Conservation (phyloP, 805 yeast genomes). For the Ogataea nonfermentans region DNA sequence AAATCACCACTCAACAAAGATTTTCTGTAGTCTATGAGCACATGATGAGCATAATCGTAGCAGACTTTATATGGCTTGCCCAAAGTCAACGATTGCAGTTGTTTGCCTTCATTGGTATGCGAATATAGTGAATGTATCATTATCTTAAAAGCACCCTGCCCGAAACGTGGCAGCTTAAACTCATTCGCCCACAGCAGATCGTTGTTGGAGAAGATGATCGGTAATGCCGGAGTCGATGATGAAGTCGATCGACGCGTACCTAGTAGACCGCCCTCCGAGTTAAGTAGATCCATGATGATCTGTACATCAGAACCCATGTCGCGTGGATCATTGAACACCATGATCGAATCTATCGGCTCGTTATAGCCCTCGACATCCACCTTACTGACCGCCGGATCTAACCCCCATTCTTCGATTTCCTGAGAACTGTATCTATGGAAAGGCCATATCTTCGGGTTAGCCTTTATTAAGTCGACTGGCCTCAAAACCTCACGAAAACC, state of each 20-base stretch:
- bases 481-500: conserved; percentile 77
- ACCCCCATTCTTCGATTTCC: conserved; percentile 44
- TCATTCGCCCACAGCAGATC: conserved; percentile 89
- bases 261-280: conserved; percentile 57
- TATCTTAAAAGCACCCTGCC: conserved; percentile 84
- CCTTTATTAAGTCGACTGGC: conserved; percentile 66
- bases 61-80: conserved; percentile 84
- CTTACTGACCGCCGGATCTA: conserved; percentile 29
- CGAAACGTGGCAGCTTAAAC: conserved; percentile 74
- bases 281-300: conserved; percentile 67
- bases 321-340: conserved; percentile 86
- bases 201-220: conserved; percentile 76
- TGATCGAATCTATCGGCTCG: conserved; percentile 64
- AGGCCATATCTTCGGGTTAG: conserved; percentile 64
- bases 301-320: conserved; percentile 87
- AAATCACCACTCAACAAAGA: conserved; percentile 30
- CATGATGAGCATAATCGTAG: conserved; percentile 79
- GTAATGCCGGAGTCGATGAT: conserved; percentile 51
- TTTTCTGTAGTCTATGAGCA: conserved; percentile 54
- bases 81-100: conserved; percentile 54
- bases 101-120: conserved; percentile 36
- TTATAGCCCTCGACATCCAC: conserved; percentile 29
- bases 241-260: conserved; percentile 53
- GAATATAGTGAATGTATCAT: conserved; percentile 58
- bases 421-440: conserved; percentile 53